phyloP scores from a whole-genome alignment of 495 filamentous ascomycete species.

The Parachaetomium inaequale region DNA sequence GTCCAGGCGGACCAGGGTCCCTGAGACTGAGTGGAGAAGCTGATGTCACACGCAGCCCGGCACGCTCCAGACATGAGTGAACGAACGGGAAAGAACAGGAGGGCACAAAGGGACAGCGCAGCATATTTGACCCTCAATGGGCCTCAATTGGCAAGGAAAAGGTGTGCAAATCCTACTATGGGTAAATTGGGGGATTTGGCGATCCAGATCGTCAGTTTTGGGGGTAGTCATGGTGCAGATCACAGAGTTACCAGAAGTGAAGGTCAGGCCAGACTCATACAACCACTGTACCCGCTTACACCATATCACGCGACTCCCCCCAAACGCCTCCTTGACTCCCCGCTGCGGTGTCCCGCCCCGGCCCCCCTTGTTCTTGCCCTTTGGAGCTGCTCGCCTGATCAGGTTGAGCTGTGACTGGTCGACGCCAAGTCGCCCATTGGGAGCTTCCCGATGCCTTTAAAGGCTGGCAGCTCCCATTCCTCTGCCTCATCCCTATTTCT shows the following conservation, averaged over 20 bases:
- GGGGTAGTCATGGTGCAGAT: constrained; percentile 7
- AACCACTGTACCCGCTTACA: constrained; percentile 14
- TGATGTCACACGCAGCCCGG: constrained; percentile 31
- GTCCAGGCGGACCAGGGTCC: constrained; percentile 17
- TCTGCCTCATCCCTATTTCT: constrained; percentile 13
- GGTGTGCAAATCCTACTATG: constrained; percentile 17
- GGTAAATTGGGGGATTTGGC: constrained; percentile 21
- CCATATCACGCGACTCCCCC: constrained; percentile 35
- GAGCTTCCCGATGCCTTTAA: constrained; percentile 20
- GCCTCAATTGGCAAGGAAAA: constrained; percentile 25
- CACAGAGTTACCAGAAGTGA: constrained; percentile 12
- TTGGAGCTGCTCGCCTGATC: constrained; percentile 36
- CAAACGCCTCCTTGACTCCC: constrained; percentile 21
- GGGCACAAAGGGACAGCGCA: constrained; percentile 12
- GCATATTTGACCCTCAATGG: constrained; percentile 3
- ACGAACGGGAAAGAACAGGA: background rate
- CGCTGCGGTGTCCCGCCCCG: constrained; percentile 13
- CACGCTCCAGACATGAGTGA: background rate
- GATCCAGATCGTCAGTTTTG: background rate
- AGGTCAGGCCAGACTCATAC: constrained; percentile 27
- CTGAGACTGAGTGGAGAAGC: constrained; percentile 22
- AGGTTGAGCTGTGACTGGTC: constrained; percentile 24
- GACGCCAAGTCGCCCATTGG: background rate
- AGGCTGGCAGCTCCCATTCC: constrained; percentile 26
- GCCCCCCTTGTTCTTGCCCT: constrained; percentile 29